phyloP scores from a whole-genome alignment of 2,329 filamentous ascomycete genomes.

The Xylaria sp. region DNA sequence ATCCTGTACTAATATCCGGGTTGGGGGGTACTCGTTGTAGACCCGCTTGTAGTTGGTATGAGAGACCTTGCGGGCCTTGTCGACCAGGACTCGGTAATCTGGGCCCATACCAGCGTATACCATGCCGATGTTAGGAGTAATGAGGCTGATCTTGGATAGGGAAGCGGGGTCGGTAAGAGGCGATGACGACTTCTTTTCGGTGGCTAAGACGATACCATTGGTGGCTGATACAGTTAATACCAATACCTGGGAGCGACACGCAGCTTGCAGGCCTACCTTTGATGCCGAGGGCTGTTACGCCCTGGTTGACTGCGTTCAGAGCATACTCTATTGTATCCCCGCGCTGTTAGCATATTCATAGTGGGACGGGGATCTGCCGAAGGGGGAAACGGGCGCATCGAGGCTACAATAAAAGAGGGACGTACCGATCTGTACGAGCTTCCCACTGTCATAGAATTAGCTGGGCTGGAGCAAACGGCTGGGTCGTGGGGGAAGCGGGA shows the following conservation, averaged over 20 bases:
- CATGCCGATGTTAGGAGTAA: slow-evolving; percentile 99
- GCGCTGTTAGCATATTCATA: slow-evolving; percentile 27
- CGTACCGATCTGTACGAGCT: slow-evolving; percentile 97
- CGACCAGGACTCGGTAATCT: slow-evolving; percentile 96
- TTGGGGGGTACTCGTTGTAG: slow-evolving; percentile 99
- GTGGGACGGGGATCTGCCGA: not conserved
- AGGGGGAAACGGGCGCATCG: not conserved
- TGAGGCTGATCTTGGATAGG: slow-evolving; percentile 95
- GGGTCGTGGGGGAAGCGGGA: slow-evolving; percentile 39
- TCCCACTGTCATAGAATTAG: slow-evolving; percentile 75
- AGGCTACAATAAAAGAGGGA: slow-evolving; percentile 13
- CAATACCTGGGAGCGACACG: not conserved
- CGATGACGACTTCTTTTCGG: slow-evolving; percentile 99
- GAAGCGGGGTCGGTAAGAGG: slow-evolving; percentile 95
- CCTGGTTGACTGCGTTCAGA: slow-evolving; percentile 98
- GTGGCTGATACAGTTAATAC: slow-evolving; percentile 71
- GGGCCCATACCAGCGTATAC: slow-evolving; percentile 99
- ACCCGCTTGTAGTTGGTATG: slow-evolving; percentile 99
- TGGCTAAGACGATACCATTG: slow-evolving; percentile 98
- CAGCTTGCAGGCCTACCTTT: slow-evolving; percentile 74
- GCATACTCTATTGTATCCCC: slow-evolving; percentile 81
- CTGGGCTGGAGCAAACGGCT: slow-evolving; percentile 52
- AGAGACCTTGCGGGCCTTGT: slow-evolving; percentile 97
- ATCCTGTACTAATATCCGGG: slow-evolving; percentile 98
- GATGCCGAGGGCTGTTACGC: slow-evolving; percentile 97